A percentile compares a stretch with the other conserved stretches of the same genome.
phyloP scores from a whole-genome alignment of 768 basidiomycete genomes.

The Mycena crocata region DNA sequence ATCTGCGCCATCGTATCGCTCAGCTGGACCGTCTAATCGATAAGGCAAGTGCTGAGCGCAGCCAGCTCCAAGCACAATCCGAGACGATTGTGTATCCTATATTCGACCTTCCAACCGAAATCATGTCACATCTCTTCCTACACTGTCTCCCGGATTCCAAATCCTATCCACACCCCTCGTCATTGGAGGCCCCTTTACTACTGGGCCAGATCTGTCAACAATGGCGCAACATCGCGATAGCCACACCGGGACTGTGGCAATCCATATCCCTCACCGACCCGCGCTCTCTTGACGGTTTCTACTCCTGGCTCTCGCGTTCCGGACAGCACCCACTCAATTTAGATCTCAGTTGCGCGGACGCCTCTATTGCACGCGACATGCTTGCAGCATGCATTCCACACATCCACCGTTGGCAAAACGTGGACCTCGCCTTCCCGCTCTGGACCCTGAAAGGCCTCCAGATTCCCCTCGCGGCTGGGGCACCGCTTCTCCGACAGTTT shows the following conservation, averaged over 20 bases:
- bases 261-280: slow-evolving; percentile 12
- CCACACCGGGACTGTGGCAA: slow-evolving; percentile 17
- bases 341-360: slow-evolving; percentile 9
- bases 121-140: slow-evolving; percentile 12
- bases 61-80: slow-evolving; percentile 13
- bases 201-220: slow-evolving; percentile 21
- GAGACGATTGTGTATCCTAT: slow-evolving; percentile 25
- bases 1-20: slow-evolving; percentile 9
- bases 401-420: slow-evolving; percentile 11
- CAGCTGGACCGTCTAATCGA: slow-evolving; percentile 14
- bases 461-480: no score
- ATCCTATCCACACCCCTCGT: background rate
- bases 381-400: slow-evolving; percentile 9
- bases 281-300: slow-evolving; percentile 6
- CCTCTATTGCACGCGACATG: background rate
- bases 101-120: slow-evolving; percentile 16
- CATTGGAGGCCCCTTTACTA: background rate
- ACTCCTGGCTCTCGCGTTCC: slow-evolving; percentile 16
- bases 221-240: slow-evolving; percentile 17
- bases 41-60: slow-evolving; percentile 3
- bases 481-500: slow-evolving; percentile 5
- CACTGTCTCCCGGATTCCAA: slow-evolving; percentile 1
- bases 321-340: slow-evolving; percentile 12
- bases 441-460: background rate
- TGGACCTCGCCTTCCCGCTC: slow-evolving; percentile 1